Conservation (phyloP, 2,329 filamentous ascomycete species). For the Pseudocercospora eumusae region DNA sequence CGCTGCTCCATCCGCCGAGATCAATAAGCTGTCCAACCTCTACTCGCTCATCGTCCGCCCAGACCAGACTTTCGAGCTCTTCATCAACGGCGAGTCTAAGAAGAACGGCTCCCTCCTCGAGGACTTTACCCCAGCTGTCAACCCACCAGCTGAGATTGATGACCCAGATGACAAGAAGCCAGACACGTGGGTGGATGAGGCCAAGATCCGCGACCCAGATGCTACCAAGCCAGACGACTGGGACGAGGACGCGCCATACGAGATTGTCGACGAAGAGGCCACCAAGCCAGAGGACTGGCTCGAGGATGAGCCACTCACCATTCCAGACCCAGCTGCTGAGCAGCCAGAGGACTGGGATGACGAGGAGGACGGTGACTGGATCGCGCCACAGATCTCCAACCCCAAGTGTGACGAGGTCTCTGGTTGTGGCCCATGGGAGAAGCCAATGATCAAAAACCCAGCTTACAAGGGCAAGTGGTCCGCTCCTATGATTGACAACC, state of each 20-base stretch:
- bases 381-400: slow-evolving; percentile 86
- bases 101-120: slow-evolving; percentile 91
- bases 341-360: slow-evolving; percentile 99
- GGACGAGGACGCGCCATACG: slow-evolving; percentile 97
- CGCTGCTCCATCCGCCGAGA: slow-evolving; percentile 78
- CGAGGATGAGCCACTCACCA: slow-evolving; percentile 76
- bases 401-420: slow-evolving; percentile 92
- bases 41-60: slow-evolving; percentile 97
- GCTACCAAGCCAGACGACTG: slow-evolving; percentile 97
- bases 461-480: slow-evolving; percentile 99
- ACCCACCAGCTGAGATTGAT: slow-evolving; percentile 92
- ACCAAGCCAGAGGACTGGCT: slow-evolving; percentile 95
- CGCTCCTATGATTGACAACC: slow-evolving; percentile 92
- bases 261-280: slow-evolving; percentile 92
- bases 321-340: slow-evolving; percentile 89
- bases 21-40: slow-evolving; percentile 87
- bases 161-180: slow-evolving; percentile 93
- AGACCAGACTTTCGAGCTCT: slow-evolving; percentile 92
- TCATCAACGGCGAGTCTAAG: slow-evolving; percentile 84
- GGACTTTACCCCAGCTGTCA: slow-evolving; percentile 91
- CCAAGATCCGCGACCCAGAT: slow-evolving; percentile 86
- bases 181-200: slow-evolving; percentile 90
- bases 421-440: slow-evolving; percentile 90
- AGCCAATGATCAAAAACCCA: slow-evolving; percentile 91
- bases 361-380: slow-evolving; percentile 98